A percentile compares a stretch with the other conserved stretches of the same genome.
These are phyloP conservation scores for Fraxinus quadrangulata DNA, from an alignment of 257 asterid species.

Conservation along the genomic window DNA sequence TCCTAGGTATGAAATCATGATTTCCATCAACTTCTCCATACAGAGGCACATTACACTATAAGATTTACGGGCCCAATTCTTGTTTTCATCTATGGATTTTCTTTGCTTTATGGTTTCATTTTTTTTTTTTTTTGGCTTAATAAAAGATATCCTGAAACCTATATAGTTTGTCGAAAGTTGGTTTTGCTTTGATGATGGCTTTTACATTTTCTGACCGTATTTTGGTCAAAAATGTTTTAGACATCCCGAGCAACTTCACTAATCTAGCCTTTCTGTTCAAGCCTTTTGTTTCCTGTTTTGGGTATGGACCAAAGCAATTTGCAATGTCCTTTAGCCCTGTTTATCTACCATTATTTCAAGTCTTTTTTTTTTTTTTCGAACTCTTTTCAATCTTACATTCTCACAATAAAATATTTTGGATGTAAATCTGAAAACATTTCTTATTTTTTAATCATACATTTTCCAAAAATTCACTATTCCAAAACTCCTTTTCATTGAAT, in stretches of 20 bases:
- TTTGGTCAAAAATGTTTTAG: background rate
- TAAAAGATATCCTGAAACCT: background rate
- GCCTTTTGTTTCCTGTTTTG: background rate
- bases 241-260: background rate
- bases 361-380: too few species aligned
- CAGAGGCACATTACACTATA: background rate
- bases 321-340: background rate
- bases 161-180: background rate
- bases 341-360: too few species aligned
- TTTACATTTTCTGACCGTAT: background rate
- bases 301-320: background rate
- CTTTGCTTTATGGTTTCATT: background rate
- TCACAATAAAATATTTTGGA: too few species aligned
- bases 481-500: too few species aligned
- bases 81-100: background rate
- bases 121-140: background rate
- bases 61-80: background rate
- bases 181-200: background rate
- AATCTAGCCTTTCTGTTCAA: background rate
- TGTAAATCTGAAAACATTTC: too few species aligned
- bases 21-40: conserved; percentile 14
- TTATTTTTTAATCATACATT: too few species aligned
- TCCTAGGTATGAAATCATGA: conserved; percentile 68
- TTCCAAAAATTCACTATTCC: too few species aligned
- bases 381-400: too few species aligned